These are phyloP conservation scores for Dactylorhiza incarnata DNA, from an alignment of 106 monocot genomes.

Conservation along the genomic window DNA sequence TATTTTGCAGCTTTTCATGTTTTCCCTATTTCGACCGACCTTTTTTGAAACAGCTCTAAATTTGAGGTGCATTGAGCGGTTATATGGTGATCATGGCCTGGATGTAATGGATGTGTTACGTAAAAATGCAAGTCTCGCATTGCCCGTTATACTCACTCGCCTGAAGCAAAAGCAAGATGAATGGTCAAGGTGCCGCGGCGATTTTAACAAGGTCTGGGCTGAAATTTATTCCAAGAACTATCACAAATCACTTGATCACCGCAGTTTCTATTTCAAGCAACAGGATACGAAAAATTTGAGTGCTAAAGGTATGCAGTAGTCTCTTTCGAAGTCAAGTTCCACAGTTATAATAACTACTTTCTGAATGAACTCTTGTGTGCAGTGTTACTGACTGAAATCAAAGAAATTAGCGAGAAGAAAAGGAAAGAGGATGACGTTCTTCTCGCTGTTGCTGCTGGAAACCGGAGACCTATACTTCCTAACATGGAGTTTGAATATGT, in stretches of 20 bases:
- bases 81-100: conserved; percentile 89
- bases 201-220: conserved; percentile 93
- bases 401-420: conserved; percentile 78
- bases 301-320: conserved; percentile 59
- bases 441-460: conserved; percentile 74
- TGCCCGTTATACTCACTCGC: conserved; percentile 75
- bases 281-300: conserved; percentile 77
- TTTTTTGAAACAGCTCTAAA: conserved; percentile 48
- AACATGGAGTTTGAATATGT: conserved; percentile 66
- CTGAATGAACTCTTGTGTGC: background rate
- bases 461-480: conserved; percentile 45
- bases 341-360: background rate
- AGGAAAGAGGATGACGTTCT: conserved; percentile 64
- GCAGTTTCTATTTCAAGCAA: conserved; percentile 94
- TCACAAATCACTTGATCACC: conserved; percentile 85
- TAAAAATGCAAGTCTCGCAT: conserved; percentile 64
- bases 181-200: conserved; percentile 66
- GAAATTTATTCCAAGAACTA: conserved; percentile 87
- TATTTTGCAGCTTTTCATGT: background rate
- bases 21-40: background rate
- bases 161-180: conserved; percentile 93
- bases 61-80: conserved; percentile 78
- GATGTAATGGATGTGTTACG: conserved; percentile 76
- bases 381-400: conserved; percentile 81
- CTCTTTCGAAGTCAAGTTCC: background rate